These are phyloP conservation scores for Cladosporium sp. DNA, from an alignment of 2,329 filamentous ascomycete species.

Conservation along the genomic window DNA sequence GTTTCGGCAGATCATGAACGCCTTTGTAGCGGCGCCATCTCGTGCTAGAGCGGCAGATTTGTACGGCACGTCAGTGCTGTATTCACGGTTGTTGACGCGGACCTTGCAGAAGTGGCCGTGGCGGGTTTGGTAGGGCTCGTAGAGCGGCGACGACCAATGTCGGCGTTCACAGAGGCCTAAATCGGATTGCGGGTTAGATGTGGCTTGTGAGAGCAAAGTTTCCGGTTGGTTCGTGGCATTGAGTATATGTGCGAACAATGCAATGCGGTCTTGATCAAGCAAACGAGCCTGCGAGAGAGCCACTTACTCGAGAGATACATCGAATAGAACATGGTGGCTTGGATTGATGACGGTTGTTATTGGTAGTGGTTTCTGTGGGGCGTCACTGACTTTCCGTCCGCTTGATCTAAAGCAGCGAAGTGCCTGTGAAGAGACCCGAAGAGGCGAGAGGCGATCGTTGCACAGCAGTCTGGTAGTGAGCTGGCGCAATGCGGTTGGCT, in stretches of 20 bases:
- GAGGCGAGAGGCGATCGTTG: slow-evolving; percentile 18
- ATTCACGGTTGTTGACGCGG: slow-evolving; percentile 92
- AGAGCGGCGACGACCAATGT: slow-evolving; percentile 86
- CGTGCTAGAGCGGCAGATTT: slow-evolving; percentile 77
- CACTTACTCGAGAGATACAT: slow-evolving; percentile 56
- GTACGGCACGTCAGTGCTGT: slow-evolving; percentile 84
- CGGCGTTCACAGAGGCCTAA: slow-evolving; percentile 89
- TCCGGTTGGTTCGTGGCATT: background rate
- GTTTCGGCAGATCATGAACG: slow-evolving; percentile 96
- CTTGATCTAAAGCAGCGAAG: slow-evolving; percentile 24
- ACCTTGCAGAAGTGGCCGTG: slow-evolving; percentile 85
- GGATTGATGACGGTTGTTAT: slow-evolving; percentile 7
- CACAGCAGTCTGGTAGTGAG: slow-evolving; percentile 24
- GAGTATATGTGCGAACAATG: slow-evolving; percentile 8
- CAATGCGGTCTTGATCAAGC: slow-evolving; percentile 6
- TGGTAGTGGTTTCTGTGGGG: slow-evolving; percentile 11
- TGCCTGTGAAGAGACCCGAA: slow-evolving; percentile 20
- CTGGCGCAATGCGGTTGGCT: slow-evolving; percentile 12
- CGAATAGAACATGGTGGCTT: slow-evolving; percentile 35
- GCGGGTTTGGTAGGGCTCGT: slow-evolving; percentile 72
- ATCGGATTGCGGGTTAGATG: background rate
- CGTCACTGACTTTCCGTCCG: slow-evolving; percentile 18
- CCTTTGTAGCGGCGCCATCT: slow-evolving; percentile 90
- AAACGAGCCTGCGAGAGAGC: slow-evolving; percentile 18
- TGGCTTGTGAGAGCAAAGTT: background rate